Base-by-base conservation (phyloP, 2,329 filamentous ascomycete species). In the Ophiostoma australiae region DNA sequence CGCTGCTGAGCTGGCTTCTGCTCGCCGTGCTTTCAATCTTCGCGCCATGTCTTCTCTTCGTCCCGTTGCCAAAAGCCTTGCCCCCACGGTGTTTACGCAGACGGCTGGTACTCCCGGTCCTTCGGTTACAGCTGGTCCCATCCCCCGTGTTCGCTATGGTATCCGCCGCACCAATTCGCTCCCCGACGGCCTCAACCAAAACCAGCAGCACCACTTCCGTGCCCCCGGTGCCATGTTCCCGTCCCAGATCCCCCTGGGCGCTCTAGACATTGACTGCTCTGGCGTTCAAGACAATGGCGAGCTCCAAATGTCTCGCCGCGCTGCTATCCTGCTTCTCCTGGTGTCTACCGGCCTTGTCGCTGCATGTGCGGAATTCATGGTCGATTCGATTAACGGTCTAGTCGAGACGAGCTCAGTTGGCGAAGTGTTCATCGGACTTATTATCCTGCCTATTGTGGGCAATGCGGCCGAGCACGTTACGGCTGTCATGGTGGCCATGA, bases 161-260 rank as follows among this genome's bases (percentile, higher is more conserved):
- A 87, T 92, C 70, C 89, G 90, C 71, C 86, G 91, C 70, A 91
- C 91, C 27, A 92, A 87, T 77, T 93, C 91, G 0, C 84, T 93
- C 2, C 91, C 91, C 0, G 90, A 90, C 75, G 86, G 89, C 23
- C 84, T 92, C 10, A 87, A 86, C 72, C 80, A 81, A 69, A 31
- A 48, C 48, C 68, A 69, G 68, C 68, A 69, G 13, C 87, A 86
- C 72, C 80, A 81, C 69, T 75, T 81, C 44, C 83, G 85, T 4
- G 77, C 84, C 0, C 83, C 85, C 0, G 84, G 85, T 6, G 81
- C 81, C 41, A 81, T 86, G 80, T 78, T 85, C 58, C 84, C 84
- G 1, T 78, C 83, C 20, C 81, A 83, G 70, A 76, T 84, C 15
- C 81, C 84, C 0, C 75, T 81, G 5, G 78, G 78, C 0, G 76